Evolutionary conservation across 2,329 filamentous ascomycete genomes (phyloP), one percentile per base, ranked within the genome.

Genomic region (Pseudogymnoascus destructans): DNA sequence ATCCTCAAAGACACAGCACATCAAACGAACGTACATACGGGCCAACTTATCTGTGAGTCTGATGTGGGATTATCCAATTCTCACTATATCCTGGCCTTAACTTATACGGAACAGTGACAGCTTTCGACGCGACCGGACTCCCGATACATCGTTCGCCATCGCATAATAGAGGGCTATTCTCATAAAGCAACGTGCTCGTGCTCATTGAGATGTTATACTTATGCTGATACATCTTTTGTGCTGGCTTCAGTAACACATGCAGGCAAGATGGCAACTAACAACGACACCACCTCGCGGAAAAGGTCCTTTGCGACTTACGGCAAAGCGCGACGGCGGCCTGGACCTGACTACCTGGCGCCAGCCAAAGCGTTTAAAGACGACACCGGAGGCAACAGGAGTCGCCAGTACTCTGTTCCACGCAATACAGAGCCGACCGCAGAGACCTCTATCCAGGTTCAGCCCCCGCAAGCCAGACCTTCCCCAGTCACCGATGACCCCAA

Each of bases 271-370:
- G 65, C 66, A 17, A 61, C 67, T 5, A 57, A 65, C 54, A 62
- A 66, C 23, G 64, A 66, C 42, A 46, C 57, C 5, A 59, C 32
- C 6, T 36, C 57, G 10, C 61, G 65, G 49, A 64, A 66, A 55
- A 70, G 68, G 61, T 64, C 62, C 35, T 61, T 68, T 27, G 60
- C 64, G 6, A 70, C 69, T 4, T 70, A 70, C 61, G 69, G 69
- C 1, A 70, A 69, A 58, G 55, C 66, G 27, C 62, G 59, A 9
- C 62, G 67, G 25, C 66, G 61, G 58, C 64, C 65, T 17, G 62
- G 69, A 54, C 65, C 67, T 5, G 64, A 67, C 5, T 64, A 66
- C 36, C 35, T 56, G 35, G 54, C 54, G 21, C 54, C 46, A 52
- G 25, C 46, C 46, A 52, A 30, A 52, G 3, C 46, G 3, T 52